A percentile compares a stretch with the other conserved stretches of the same genome.
Conservation (phyloP, 805 yeast genomes). For the Candida dajiaensis region DNA sequence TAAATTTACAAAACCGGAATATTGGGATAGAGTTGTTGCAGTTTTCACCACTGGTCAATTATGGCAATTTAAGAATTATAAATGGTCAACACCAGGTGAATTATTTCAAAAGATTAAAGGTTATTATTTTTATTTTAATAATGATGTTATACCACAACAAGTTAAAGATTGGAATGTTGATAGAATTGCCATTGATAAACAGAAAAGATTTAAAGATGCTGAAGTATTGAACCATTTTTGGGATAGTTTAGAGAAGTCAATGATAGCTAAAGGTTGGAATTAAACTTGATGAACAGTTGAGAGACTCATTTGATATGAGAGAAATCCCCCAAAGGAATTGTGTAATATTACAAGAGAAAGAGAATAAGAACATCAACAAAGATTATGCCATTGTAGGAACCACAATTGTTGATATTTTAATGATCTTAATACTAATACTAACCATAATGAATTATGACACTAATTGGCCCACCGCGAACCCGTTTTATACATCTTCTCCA, state of each 20-base stretch:
- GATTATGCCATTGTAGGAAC: too few relatives aligned
- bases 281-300: background rate
- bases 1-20: constrained; percentile 84
- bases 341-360: too few relatives aligned
- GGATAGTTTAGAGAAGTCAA: constrained; percentile 72
- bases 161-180: constrained; percentile 87
- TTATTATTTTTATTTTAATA: constrained; percentile 66
- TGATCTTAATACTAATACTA: too few relatives aligned
- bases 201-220: constrained; percentile 79
- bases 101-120: constrained; percentile 85
- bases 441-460: too few relatives aligned
- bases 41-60: constrained; percentile 94
- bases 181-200: constrained; percentile 70
- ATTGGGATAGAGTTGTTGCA: constrained; percentile 96
- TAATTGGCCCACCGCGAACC: too few relatives aligned
- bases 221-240: constrained; percentile 83
- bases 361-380: too few relatives aligned
- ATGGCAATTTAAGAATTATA: constrained; percentile 93
- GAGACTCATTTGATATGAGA: background rate
- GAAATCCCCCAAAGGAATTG: too few relatives aligned
- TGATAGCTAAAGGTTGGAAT: constrained; percentile 53
- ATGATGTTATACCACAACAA: constrained; percentile 72
- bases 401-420: too few relatives aligned
- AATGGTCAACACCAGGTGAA: constrained; percentile 71
- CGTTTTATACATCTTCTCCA: too few relatives aligned